Percentiles rank a stretch among this genome's conserved stretches.
Conservation (phyloP, 23 red algal genomes). For the Gracilaria domingensis region DNA sequence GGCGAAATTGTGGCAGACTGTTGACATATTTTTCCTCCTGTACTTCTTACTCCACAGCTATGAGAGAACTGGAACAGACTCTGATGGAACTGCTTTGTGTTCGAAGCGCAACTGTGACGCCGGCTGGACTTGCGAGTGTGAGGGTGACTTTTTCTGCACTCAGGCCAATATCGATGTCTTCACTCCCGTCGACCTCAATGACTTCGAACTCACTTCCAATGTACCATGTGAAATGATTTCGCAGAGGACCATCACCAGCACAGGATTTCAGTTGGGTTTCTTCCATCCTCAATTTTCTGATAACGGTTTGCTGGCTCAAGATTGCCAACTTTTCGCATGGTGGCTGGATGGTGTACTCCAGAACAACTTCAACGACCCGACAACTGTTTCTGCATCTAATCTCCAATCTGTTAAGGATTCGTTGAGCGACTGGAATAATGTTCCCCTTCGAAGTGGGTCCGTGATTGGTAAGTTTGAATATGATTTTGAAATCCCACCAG, state of each 20-base stretch:
- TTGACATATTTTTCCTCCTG: background rate
- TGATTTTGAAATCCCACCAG: too few species aligned
- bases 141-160: constrained; percentile 57
- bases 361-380: constrained; percentile 39
- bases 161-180: constrained; percentile 50
- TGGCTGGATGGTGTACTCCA: constrained; percentile 59
- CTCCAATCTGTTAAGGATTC: constrained; percentile 36
- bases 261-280: constrained; percentile 54
- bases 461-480: constrained; percentile 45
- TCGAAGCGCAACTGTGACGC: constrained; percentile 45
- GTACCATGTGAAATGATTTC: constrained; percentile 41
- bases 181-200: constrained; percentile 46
- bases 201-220: constrained; percentile 39
- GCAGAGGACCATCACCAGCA: constrained; percentile 51
- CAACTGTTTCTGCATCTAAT: constrained; percentile 34
- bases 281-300: constrained; percentile 68
- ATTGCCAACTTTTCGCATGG: constrained; percentile 60
- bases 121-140: constrained; percentile 58
- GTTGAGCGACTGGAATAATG: constrained; percentile 58
- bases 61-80: constrained; percentile 25
- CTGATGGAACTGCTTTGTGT: constrained; percentile 43
- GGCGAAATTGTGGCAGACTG: background rate
- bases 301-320: constrained; percentile 55
- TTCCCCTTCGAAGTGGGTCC: constrained; percentile 59
- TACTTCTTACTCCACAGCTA: constrained; percentile 19